phyloP scores from a whole-genome alignment of 768 basidiomycete genomes.

The Lactarius pseudohatsudake region DNA sequence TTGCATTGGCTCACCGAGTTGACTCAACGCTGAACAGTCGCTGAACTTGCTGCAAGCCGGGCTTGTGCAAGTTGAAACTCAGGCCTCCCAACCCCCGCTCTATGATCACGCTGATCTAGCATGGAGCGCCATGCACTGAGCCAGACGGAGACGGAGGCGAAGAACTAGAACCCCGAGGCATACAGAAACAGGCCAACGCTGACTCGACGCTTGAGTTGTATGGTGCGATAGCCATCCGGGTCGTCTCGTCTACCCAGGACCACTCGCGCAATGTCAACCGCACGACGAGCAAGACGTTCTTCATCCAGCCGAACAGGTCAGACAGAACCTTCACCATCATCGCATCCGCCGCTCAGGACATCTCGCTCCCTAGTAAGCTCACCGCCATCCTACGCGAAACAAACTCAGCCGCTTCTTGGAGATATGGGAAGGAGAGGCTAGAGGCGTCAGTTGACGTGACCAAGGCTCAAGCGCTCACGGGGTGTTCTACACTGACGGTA shows the following conservation, averaged over 20 bases:
- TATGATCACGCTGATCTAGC: no score
- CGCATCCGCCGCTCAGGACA: conserved; percentile 25
- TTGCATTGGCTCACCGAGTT: no score
- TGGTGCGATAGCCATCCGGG: conserved; percentile 19
- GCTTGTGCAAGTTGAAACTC: no score
- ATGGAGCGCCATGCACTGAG: no score
- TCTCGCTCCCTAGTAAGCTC: conserved; percentile 31
- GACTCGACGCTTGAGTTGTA: not conserved
- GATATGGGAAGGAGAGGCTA: conserved; percentile 30
- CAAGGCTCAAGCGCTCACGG: conserved; percentile 31
- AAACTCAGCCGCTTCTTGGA: conserved; percentile 30
- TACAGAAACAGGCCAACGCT: no score
- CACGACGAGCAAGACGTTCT: conserved; percentile 25
- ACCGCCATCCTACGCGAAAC: conserved; percentile 33
- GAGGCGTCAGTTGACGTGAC: conserved; percentile 27
- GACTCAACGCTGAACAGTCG: no score
- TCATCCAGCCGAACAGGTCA: conserved; percentile 18
- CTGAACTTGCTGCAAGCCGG: no score
- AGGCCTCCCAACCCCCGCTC: no score
- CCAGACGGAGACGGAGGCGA: no score
- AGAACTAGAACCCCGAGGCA: no score
- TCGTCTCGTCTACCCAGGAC: conserved; percentile 22
- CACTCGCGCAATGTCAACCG: conserved; percentile 25
- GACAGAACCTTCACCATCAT: conserved; percentile 20
- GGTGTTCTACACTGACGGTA: conserved; percentile 34